Evolutionary conservation across 208 protist species (phyloP), one percentile per base, ranked within the genome.

Genomic region (Acanthamoeba rhysodes): DNA sequence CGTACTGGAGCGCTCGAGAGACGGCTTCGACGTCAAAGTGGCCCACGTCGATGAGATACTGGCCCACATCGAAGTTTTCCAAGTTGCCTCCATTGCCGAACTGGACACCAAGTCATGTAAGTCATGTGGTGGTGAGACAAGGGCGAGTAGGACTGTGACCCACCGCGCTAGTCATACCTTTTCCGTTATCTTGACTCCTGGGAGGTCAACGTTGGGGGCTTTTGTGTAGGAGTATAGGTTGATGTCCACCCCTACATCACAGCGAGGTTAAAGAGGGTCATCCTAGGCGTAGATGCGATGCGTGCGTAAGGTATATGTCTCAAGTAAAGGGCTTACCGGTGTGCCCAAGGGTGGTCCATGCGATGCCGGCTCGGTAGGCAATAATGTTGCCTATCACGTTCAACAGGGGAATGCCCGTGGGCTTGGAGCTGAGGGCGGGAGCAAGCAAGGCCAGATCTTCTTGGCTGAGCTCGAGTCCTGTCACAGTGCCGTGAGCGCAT

Each of bases 331-430:
- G n/a, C n/a, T 34, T 72, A 80, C 96, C 96, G 29, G 96, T 96
- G 48, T 97, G 96, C 20, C 95, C 96, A 48, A 48, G 45, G 22
- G 96, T 97, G 0, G 96, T 97, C 48, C 84, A 97, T 9, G 95
- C 96, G 45, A 97, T 70, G 45, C 74, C 8, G 2, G 96, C 87
- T 24, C 68, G 24, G 1, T 70, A 50, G 37, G 96, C 57, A 34
- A 96, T 84, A 24, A 96, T 32, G 41, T 48, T n/a, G 22, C 95
- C 96, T 27, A 96, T 62, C 8, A 76, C 45, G n/a, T 48, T 74
- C 34, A 70, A n/a, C 16, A 96, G 59, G 10, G 14, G 70, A 14
- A 68, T 55, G 8, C 41, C 93, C 32, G 12, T 88, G 29, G 76
- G 87, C 32, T 20, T 6, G 34, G 68, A 70, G 2, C 32, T 45